Conservation (phyloP, 2,329 filamentous ascomycete genomes). For the Colletotrichum cordylinicola region DNA sequence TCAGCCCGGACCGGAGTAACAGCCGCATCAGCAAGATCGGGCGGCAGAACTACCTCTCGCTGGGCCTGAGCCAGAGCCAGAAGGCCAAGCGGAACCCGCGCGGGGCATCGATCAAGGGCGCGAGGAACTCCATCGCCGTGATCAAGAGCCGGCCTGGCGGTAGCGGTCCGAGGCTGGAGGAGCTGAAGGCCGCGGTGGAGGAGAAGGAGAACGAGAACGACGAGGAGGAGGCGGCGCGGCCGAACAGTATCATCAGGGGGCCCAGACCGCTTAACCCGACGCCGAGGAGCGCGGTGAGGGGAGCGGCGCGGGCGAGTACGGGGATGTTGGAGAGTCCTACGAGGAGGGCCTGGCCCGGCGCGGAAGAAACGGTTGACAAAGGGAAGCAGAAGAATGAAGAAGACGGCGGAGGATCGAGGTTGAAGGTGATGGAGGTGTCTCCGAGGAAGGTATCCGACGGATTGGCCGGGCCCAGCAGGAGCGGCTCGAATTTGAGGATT, state of each 20-base stretch:
- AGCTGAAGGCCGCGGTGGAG: background rate
- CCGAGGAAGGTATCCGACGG: constrained; percentile 43
- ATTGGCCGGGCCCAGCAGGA: constrained; percentile 17
- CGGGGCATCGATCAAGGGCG: background rate
- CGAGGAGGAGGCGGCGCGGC: background rate
- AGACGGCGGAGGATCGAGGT: constrained; percentile 41
- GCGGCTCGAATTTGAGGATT: constrained; percentile 29
- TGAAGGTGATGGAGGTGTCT: constrained; percentile 51
- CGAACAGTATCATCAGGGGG: background rate
- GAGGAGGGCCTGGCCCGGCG: background rate
- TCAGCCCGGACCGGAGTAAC: constrained; percentile 39
- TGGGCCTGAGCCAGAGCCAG: constrained; percentile 29
- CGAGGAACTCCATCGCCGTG: constrained; percentile 6
- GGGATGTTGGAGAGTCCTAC: background rate
- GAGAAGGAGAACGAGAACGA: constrained; percentile 17
- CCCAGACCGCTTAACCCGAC: background rate
- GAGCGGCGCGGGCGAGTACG: background rate
- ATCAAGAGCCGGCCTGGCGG: background rate
- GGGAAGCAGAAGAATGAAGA: constrained; percentile 21
- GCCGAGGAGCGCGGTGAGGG: constrained; percentile 4
- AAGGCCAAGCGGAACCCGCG: constrained; percentile 2
- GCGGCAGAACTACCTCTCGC: constrained; percentile 49
- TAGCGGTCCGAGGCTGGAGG: background rate
- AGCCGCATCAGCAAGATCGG: constrained; percentile 37
- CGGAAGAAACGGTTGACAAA: background rate